A percentile compares a stretch with the other conserved stretches of the same genome.
Evolutionary conservation across 352 stramenopile species (phyloP).

Genomic region (Pythium brachiatum): DNA sequence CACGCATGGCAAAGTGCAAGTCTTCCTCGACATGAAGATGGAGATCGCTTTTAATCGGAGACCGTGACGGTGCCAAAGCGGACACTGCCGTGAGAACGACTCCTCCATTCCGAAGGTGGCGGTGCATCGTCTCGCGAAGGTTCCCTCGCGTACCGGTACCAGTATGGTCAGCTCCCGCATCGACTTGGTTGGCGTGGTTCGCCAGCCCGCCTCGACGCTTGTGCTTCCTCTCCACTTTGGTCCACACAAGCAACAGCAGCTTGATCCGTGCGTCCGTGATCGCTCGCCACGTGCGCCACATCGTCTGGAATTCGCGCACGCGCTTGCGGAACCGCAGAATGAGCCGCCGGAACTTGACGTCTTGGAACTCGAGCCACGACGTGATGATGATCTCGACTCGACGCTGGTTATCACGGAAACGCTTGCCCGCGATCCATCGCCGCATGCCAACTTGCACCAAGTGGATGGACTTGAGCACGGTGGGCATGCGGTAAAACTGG

Average conservation of each 20-base stretch:
- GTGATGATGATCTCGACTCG: constrained; percentile 60
- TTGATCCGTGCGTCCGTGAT: constrained; percentile 77
- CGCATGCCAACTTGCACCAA: constrained; percentile 43
- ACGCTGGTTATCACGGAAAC: constrained; percentile 16
- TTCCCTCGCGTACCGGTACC: background rate
- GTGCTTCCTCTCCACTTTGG: constrained; percentile 56
- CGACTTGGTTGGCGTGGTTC: background rate
- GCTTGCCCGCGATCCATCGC: constrained; percentile 37
- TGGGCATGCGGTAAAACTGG: constrained; percentile 49
- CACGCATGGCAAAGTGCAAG: constrained; percentile 55
- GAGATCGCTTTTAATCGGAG: constrained; percentile 34
- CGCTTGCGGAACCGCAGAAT: constrained; percentile 76
- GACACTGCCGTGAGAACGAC: constrained; percentile 41
- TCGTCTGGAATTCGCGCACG: constrained; percentile 69
- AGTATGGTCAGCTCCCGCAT: background rate
- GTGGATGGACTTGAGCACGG: constrained; percentile 40
- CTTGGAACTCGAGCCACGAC: constrained; percentile 77
- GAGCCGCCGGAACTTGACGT: constrained; percentile 78
- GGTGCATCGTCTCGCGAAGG: constrained; percentile 28
- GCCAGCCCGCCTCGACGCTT: constrained; percentile 38
- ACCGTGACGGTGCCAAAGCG: constrained; percentile 1
- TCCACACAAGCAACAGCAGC: constrained; percentile 64
- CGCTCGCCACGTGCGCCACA: constrained; percentile 64
- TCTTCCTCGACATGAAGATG: constrained; percentile 46
- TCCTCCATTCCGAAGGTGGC: constrained; percentile 60